Evolutionary conservation across 208 protist genomes (phyloP), one percentile per base, ranked within the genome.

Genomic region (Trypanosoma conorhini): DNA sequence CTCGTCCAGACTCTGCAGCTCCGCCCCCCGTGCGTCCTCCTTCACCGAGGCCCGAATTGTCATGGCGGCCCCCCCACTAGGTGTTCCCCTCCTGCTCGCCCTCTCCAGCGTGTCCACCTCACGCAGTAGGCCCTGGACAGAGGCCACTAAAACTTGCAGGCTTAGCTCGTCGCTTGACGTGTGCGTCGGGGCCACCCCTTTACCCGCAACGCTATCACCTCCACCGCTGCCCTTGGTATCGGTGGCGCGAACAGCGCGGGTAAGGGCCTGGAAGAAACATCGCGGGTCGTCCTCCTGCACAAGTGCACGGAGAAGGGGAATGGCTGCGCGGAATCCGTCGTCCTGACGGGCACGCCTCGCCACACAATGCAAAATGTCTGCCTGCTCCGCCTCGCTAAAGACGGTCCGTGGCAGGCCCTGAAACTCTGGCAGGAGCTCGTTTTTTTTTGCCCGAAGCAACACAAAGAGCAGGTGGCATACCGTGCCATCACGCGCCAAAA

Each of bases 391-490:
- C 26, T 75, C 70, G 30, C 59, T 67, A 72, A 91, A 91, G n/a
- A 31, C 52, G 12, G 77, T 79, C 21, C 38, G 40, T 21, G 87
- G 85, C 54, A 93, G 62, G 30, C 40, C 77, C 12, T 55, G 72
- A 62, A 90, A 74, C 26, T 72, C 68, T 1, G 54, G 66, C 13
- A 80, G 59, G n/a, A 57, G 54, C 62, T 87, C 88, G 55, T 94
- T 94, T 52, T 74, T 76, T 35, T 83, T 80, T 4, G 75, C 62
- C 5, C 85, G 83, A 61, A 91, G 26, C 15, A 94, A 68, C 28
- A 91, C 83, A 56, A 76, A 94, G 0, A 89, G 35, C 5, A 91
- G 58, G 21, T 88, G 82, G 15, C 73, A 79, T 17, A 52, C 65
- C 0, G 72, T 66, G 38, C 66, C 74, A 1, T 85, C 52, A 52